Conservation (phyloP, 768 basidiomycete genomes). For the Hygrophorus pudorinus region DNA sequence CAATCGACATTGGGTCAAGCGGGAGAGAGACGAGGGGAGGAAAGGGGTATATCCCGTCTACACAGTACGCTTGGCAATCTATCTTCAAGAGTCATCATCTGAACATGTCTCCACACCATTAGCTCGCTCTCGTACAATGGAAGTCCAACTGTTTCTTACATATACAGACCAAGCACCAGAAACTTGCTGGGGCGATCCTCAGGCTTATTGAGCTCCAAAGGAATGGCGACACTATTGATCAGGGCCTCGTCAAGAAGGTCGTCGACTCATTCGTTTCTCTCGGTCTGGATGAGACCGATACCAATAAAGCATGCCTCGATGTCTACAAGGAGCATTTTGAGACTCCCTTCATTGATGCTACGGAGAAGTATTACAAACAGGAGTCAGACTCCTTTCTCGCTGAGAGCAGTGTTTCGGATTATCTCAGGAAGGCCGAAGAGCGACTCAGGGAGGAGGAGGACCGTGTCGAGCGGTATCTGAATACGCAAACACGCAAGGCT, state of each 20-base stretch:
- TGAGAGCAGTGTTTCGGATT: constrained; percentile 85
- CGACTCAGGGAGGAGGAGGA: constrained; percentile 91
- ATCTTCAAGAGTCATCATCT: constrained; percentile 4
- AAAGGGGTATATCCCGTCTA: constrained; percentile 94
- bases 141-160: constrained; percentile 82
- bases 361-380: constrained; percentile 84
- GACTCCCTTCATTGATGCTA: constrained; percentile 76
- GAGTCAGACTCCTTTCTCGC: constrained; percentile 89
- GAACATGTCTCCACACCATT: constrained; percentile 8
- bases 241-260: constrained; percentile 86
- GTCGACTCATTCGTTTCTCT: constrained; percentile 93
- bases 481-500: constrained; percentile 78
- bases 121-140: constrained; percentile 97
- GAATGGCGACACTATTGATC: constrained; percentile 90
- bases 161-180: constrained; percentile 72
- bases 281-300: constrained; percentile 86
- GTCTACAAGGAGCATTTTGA: constrained; percentile 92
- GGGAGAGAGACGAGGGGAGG: constrained; percentile 94
- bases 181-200: constrained; percentile 81
- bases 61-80: constrained; percentile 48
- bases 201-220: constrained; percentile 88
- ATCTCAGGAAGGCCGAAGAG: constrained; percentile 90
- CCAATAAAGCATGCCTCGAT: constrained; percentile 87
- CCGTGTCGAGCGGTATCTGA: constrained; percentile 87
- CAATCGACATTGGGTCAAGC: constrained; percentile 98